Percentiles rank a stretch among this genome's conserved stretches.
phyloP scores from a whole-genome alignment of 495 filamentous ascomycete genomes.

The Aspergillus affinis region DNA sequence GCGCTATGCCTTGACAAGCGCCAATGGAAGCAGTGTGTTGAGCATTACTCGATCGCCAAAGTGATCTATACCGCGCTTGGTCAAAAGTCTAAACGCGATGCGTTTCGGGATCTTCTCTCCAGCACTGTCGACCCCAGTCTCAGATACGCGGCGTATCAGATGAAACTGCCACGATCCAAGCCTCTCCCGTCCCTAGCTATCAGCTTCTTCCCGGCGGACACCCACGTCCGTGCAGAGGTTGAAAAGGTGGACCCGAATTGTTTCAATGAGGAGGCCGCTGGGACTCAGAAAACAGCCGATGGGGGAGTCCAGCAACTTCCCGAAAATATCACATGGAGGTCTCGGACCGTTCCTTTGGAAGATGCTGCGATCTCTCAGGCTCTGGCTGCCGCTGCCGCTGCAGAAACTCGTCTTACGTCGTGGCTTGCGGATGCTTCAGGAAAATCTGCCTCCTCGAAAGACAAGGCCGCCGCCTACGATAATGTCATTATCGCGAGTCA shows the following conservation, averaged over 20 bases:
- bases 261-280: constrained; percentile 61
- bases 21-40: constrained; percentile 77
- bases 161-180: constrained; percentile 78
- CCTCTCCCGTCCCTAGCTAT: constrained; percentile 75
- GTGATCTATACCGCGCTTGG: constrained; percentile 80
- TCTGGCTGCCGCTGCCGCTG: constrained; percentile 56
- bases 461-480: constrained; percentile 82
- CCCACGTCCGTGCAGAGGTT: constrained; percentile 61
- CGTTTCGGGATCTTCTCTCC: constrained; percentile 80
- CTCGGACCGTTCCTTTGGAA: constrained; percentile 80
- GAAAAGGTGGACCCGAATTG: constrained; percentile 70
- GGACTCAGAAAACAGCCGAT: constrained; percentile 53
- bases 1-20: constrained; percentile 81
- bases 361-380: constrained; percentile 87
- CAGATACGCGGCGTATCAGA: constrained; percentile 89
- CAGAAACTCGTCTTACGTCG: constrained; percentile 52
- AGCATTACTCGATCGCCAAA: constrained; percentile 69
- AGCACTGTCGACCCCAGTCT: constrained; percentile 90
- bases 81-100: constrained; percentile 62
- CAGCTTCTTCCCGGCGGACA: constrained; percentile 66
- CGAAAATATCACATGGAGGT: constrained; percentile 83
- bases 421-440: constrained; percentile 40
- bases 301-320: constrained; percentile 58
- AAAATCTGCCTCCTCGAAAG: constrained; percentile 44
- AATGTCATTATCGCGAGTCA: constrained; percentile 86